Base-by-base conservation (phyloP, 306 rosid genomes). In the Canavalia ensiformis region DNA sequence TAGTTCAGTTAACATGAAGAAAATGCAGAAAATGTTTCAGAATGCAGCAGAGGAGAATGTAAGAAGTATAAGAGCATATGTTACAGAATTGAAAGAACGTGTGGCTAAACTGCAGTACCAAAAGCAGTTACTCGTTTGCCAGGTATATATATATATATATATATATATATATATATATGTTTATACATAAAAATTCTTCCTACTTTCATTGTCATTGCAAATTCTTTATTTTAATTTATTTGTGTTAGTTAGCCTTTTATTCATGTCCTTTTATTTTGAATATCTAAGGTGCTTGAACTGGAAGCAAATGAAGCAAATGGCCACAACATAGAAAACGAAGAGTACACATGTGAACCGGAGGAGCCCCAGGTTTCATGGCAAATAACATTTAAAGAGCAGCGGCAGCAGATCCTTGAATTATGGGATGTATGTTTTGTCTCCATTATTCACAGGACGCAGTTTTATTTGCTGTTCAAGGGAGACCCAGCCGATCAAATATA, bases 21-120 rank as follows among this genome's bases (percentile, higher is more conserved):
- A 94, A 86, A 96, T 96, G 99, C 97, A 94, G 90, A 96, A 96
- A 85, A 96, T 96, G 99, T 96, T 96, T 85, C 99, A 96, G 87
- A 94, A 93, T 88, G 99, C 99, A 18, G 99, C 99, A 69, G 99
- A 96, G 84, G 99, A 96, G 89, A 96, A 96, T 75, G 99, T 96
- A 67, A 90, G 98, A 92, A 96, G 90, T 85, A 96, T 96, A 67
- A 87, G 98, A 88, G 90, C 99, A 13, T 96, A 96, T 57, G 99
- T 96, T 9, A 96, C 99, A 4, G 99, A 96, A 82, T 82, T 96
- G 89, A 96, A 96, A 92, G 99, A 96, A 84, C 94, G 99, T 63
- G 98, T 96, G 76, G 99, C 99, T 78, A 96, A 96, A 74, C 85
- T 96, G 80, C 99, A 96, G 81, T 96, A 96, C 88, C 99, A 96